Base-by-base conservation (phyloP, 352 stramenopile species). In the Phytophthora crassamura region DNA sequence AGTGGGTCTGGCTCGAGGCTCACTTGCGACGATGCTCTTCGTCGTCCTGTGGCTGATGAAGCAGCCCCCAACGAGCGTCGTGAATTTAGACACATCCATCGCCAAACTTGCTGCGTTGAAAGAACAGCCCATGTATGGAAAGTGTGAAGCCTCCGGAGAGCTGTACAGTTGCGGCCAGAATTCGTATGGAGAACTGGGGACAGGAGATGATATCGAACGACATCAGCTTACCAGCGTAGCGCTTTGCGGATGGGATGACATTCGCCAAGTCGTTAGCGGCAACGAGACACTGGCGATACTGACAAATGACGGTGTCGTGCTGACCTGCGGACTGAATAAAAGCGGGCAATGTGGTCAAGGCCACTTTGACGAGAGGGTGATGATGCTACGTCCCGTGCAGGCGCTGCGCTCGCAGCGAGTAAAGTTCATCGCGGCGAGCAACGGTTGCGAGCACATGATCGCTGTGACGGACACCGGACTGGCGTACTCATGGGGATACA, bases 361-460 rank as follows among this genome's bases (percentile, higher is more conserved):
- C 2, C 83, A 95, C 63, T 94, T 93, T 66, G 87, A 96, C 56
- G 87, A 96, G 39, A 75, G 89, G 32, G 86, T 96, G 7, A 94
- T 95, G 84, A 76, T 93, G 25, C 79, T 93, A 6, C 75, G 87
- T 7, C 87, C 88, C 11, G 79, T 96, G 8, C 80, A 93, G 56
- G 82, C 86, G 30, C 56, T 96, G 36, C 82, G 87, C 8, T 93
- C 85, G 7, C 85, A 95, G 52, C 74, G 75, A 41, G 74, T 96
- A 40, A 91, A 90, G 39, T 89, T 83, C 49, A 82, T 95, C 53
- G 85, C 87, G n/a, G 88, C 89, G 2, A 93, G 84, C 68, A 97
- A 97, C 39, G 89, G 89, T 32, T 97, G 89, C 32, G 89, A 97
- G 65, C 89, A 97, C 54, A 85, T 95, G 74, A 93, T 97, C 16